Evolutionary conservation across 495 filamentous ascomycete species (phyloP).

Genomic region (Hamigera avellanea): DNA sequence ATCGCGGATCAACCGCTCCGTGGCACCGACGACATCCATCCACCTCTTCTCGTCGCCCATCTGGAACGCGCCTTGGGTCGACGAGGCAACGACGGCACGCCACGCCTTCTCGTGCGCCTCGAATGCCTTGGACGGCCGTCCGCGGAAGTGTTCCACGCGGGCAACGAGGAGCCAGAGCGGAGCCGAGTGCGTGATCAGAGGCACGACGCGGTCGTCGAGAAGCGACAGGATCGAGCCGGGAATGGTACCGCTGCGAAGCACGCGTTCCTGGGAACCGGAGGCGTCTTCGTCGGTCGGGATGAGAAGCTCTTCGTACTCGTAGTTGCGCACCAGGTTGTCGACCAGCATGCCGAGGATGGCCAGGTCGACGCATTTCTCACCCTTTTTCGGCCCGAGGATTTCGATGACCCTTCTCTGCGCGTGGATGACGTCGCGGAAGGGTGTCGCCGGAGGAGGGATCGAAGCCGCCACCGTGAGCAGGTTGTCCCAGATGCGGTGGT

Average conservation of each 20-base stretch:
- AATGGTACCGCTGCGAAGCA: slow-evolving; percentile 33
- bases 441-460: slow-evolving; percentile 55
- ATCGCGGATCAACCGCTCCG: slow-evolving; percentile 33
- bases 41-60: slow-evolving; percentile 38
- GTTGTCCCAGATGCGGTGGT: slow-evolving; percentile 93
- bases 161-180: slow-evolving; percentile 65
- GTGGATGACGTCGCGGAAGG: slow-evolving; percentile 60
- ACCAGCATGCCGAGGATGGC: slow-evolving; percentile 61
- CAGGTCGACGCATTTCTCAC: slow-evolving; percentile 68
- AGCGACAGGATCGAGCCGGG: slow-evolving; percentile 53
- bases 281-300: slow-evolving; percentile 9
- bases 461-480: slow-evolving; percentile 75
- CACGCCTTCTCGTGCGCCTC: slow-evolving; percentile 83
- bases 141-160: slow-evolving; percentile 56
- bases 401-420: slow-evolving; percentile 65
- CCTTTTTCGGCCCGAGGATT: slow-evolving; percentile 51
- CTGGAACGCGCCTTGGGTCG: slow-evolving; percentile 35
- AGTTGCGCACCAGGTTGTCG: slow-evolving; percentile 50
- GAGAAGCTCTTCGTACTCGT: slow-evolving; percentile 27
- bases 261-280: slow-evolving; percentile 5
- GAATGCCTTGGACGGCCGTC: slow-evolving; percentile 56
- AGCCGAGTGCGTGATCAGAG: slow-evolving; percentile 70
- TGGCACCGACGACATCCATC: slow-evolving; percentile 36
- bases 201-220: slow-evolving; percentile 57
- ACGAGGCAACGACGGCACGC: slow-evolving; percentile 50